These are phyloP conservation scores for Samsoniella hepiali DNA, from an alignment of 2,329 filamentous ascomycete genomes.

Conservation along the genomic window DNA sequence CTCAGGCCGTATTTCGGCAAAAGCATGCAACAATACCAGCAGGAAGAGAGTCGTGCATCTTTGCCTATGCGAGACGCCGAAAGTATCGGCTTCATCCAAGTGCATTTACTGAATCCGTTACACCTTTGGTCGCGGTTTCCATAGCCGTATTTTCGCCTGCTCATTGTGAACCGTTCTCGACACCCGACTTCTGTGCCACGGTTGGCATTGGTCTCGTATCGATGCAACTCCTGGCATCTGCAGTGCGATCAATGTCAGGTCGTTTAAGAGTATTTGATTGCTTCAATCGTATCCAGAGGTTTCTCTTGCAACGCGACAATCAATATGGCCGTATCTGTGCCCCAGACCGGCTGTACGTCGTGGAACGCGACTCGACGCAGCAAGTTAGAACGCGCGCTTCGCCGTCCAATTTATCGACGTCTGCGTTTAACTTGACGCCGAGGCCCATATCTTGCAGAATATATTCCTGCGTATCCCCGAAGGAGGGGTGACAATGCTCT, in stretches of 20 bases:
- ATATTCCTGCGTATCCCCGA: neutral
- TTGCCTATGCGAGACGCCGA: neutral
- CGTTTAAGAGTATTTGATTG: neutral
- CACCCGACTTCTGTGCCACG: neutral
- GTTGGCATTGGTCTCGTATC: neutral
- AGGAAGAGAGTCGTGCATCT: neutral
- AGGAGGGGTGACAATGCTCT: neutral
- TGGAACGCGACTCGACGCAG: neutral
- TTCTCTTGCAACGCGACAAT: neutral
- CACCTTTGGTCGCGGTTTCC: neutral
- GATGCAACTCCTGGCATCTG: neutral
- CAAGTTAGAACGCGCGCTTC: neutral
- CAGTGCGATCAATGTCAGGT: neutral
- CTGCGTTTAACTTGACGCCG: neutral
- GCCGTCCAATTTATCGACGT: neutral
- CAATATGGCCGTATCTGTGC: neutral
- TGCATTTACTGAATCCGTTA: neutral
- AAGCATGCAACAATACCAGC: neutral
- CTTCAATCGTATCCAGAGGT: neutral
- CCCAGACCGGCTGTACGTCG: neutral
- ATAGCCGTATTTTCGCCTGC: neutral
- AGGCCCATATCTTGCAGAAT: neutral
- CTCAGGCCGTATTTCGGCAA: neutral
- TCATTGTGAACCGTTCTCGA: neutral
- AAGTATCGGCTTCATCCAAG: neutral